phyloP scores from a whole-genome alignment of 495 filamentous ascomycete species.

The Cryomyces minteri region DNA sequence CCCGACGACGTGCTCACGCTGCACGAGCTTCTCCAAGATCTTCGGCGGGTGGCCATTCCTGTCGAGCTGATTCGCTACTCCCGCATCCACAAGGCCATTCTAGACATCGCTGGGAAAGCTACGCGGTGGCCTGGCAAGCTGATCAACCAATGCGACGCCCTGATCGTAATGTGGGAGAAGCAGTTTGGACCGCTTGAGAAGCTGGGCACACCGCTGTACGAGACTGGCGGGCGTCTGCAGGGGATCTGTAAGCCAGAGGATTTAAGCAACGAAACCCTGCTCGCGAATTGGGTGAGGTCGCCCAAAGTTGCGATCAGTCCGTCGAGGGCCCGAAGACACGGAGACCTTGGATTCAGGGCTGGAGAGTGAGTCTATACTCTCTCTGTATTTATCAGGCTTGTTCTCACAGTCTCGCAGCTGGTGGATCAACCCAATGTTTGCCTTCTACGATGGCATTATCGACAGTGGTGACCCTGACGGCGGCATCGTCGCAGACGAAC shows the following conservation, averaged over 20 bases:
- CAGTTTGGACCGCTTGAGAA: conserved; percentile 13
- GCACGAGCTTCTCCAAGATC: conserved; percentile 15
- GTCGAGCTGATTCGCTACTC: conserved; percentile 12
- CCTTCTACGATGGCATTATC: conserved; percentile 20
- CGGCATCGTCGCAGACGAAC: conserved; percentile 14
- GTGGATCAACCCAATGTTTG: conserved; percentile 22
- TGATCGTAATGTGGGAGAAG: conserved; percentile 12
- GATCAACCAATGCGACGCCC: conserved; percentile 15
- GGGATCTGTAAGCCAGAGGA: conserved; percentile 12
- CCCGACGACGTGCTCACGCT: conserved; percentile 18
- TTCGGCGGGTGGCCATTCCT: conserved; percentile 7
- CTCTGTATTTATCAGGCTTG: not conserved
- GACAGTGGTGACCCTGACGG: conserved; percentile 9
- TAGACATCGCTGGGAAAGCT: conserved; percentile 14
- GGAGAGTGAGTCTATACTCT: conserved; percentile 14
- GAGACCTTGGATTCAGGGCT: conserved; percentile 16
- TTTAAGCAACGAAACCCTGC: not conserved
- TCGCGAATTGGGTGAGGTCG: not conserved
- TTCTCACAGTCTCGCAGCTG: conserved; percentile 9
- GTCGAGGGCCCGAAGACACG: conserved; percentile 1
- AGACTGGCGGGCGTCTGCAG: conserved; percentile 15
- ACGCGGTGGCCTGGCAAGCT: conserved; percentile 21
- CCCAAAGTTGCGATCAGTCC: not conserved
- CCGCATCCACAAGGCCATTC: conserved; percentile 18
- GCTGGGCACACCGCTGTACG: conserved; percentile 13